A percentile compares a stretch with the other conserved stretches of the same genome.
These are phyloP conservation scores for Pyrenopolyporus hunteri DNA, from an alignment of 495 filamentous ascomycete species.

Conservation along the genomic window DNA sequence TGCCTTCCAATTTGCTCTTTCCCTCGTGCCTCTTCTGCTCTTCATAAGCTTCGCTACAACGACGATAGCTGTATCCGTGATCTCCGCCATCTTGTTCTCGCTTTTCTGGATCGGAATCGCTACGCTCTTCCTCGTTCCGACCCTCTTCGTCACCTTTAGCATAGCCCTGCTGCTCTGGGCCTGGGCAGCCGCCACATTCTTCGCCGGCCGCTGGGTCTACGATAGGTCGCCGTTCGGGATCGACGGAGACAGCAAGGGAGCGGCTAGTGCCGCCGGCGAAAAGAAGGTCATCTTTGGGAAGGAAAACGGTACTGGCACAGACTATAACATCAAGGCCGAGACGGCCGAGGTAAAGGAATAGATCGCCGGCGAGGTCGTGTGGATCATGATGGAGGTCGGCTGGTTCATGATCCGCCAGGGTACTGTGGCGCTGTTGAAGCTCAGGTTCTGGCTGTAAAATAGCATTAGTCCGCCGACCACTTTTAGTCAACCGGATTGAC, in stretches of 20 bases:
- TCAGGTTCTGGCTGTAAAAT: conserved; percentile 18
- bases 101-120: conserved; percentile 67
- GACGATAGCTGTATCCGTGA: conserved; percentile 59
- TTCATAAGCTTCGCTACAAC: conserved; percentile 65
- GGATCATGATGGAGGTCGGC: conserved; percentile 31
- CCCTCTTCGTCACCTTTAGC: conserved; percentile 63
- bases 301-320: conserved; percentile 6
- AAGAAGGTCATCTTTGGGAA: conserved; percentile 36
- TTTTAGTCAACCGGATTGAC: not conserved
- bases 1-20: conserved; percentile 59
- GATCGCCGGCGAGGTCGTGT: conserved; percentile 37
- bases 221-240: conserved; percentile 33
- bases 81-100: conserved; percentile 64
- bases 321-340: conserved; percentile 31
- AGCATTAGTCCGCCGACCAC: not conserved
- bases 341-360: conserved; percentile 38
- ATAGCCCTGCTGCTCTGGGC: conserved; percentile 65
- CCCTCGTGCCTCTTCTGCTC: conserved; percentile 63
- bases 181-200: conserved; percentile 64
- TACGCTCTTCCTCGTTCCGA: conserved; percentile 67
- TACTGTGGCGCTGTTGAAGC: conserved; percentile 18
- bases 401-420: conserved; percentile 36
- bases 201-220: conserved; percentile 59
- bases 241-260: conserved; percentile 21
- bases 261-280: conserved; percentile 2